Evolutionary conservation across 2,329 filamentous ascomycete species (phyloP).

Genomic region (Pezizomycotina sp.): DNA sequence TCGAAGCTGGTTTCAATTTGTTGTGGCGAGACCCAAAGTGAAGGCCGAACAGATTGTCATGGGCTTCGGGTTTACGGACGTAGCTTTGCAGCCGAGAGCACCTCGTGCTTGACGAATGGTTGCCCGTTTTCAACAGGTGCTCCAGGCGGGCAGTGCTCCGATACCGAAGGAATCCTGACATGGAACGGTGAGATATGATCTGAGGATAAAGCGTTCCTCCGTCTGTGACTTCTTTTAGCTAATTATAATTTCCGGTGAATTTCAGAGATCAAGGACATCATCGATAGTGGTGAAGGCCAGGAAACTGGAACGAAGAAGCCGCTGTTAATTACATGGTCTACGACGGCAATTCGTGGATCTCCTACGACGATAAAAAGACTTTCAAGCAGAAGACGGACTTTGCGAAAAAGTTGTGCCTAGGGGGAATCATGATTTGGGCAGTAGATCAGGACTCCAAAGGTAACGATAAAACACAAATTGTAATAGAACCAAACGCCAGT

Average conservation of each 20-base stretch:
- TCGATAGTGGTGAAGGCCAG: no score
- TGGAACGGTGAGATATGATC: conserved; percentile 6
- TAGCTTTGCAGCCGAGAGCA: conserved; percentile 18
- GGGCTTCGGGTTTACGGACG: conserved; percentile 19
- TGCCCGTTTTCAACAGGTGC: conserved; percentile 13
- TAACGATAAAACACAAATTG: no score
- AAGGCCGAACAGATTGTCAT: conserved; percentile 6
- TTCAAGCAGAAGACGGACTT: conserved; percentile 6
- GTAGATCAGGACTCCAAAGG: conserved; percentile 2
- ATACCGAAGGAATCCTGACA: background rate
- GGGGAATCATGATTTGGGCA: conserved; percentile 7
- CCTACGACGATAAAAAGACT: conserved; percentile 5
- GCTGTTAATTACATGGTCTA: conserved; percentile 7
- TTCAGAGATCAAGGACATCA: no score
- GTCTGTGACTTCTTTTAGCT: no score
- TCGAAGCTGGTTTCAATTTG: conserved; percentile 18
- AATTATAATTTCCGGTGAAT: no score
- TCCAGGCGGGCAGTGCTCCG: conserved; percentile 1
- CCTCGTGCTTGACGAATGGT: conserved; percentile 18
- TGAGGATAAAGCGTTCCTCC: no score
- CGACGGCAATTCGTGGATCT: conserved; percentile 6
- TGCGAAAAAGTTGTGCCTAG: conserved; percentile 3
- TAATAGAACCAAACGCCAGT: no score
- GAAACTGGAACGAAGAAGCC: conserved; percentile 1
- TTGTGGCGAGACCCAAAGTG: conserved; percentile 8